Base-by-base conservation (phyloP, 2,329 filamentous ascomycete genomes). In the Exophiala sideris region DNA sequence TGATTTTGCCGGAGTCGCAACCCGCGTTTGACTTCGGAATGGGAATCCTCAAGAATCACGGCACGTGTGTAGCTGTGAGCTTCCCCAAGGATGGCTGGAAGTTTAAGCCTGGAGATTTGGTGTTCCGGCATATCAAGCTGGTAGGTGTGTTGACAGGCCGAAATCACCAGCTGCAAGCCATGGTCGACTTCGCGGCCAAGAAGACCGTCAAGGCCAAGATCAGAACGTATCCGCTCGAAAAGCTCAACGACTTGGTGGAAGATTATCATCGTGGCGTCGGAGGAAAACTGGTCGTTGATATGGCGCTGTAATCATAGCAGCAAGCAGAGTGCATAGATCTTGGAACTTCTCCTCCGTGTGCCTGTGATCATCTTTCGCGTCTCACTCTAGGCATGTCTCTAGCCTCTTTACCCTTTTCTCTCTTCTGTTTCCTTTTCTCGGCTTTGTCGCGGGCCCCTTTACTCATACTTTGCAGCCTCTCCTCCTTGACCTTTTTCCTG, bases 351-450 rank as follows among this genome's bases (percentile, higher is more conserved):
- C 14, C 5, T 20, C 44, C 32, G 20, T 40, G 33, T 29, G 21
- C 7, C 18, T 46, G 33, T 14, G 21, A 45, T 56, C 45, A 59
- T 55, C 57, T 39, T 24, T 62, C 59, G 16, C 62, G 49, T 50
- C 59, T 55, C 8, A 54, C 49, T 18, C 58, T 33, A 0, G 84
- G 84, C 79, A 91, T 76, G 59, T 84, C 80, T 75, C 84, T 95
- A 76, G 88, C 88, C 79, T 97, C 94, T 77, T 87, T 92, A 8
- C 83, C 78, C 0, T 88, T 84, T 49, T 89, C 77, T 85, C 96
- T 96, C 85, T 96, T 96, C 71, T 90, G 78, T 74, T 87, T 85
- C 68, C 89, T 80, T 78, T 95, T 90, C 65, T 97, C 89, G 11
- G 86, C 84, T 75, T 85, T 87, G 59, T 95, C 88, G 56, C 91